Conservation (phyloP, 2,329 filamentous ascomycete genomes). For the Pestalotiopsis sp. region DNA sequence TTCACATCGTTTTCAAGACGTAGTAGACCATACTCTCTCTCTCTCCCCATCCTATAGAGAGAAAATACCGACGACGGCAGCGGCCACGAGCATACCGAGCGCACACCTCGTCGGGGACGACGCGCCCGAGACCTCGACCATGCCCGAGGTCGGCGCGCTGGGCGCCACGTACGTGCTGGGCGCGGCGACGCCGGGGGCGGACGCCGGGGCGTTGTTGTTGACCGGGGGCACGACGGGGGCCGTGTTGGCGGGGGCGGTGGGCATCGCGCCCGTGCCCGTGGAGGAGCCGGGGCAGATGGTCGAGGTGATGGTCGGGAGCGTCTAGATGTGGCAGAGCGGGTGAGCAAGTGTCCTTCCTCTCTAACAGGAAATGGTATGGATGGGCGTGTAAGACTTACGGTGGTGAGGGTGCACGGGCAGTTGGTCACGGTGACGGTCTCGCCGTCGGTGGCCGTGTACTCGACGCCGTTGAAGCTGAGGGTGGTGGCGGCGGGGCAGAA, state of each 20-base stretch:
- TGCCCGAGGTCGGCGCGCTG: not conserved
- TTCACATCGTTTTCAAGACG: too few relatives aligned
- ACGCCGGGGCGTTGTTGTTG: not conserved
- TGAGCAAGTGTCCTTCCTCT: not conserved
- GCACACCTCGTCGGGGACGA: not conserved
- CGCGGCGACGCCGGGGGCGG: not conserved
- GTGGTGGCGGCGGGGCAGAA: slow-evolving; percentile 51
- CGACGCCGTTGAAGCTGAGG: slow-evolving; percentile 51
- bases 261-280: not conserved
- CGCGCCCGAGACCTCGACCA: not conserved
- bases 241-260: not conserved
- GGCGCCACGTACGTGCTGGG: not conserved
- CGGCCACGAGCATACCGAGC: too few relatives aligned
- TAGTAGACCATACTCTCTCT: too few relatives aligned
- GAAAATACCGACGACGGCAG: too few relatives aligned
- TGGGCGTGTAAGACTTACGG: slow-evolving; percentile 21
- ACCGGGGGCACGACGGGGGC: not conserved
- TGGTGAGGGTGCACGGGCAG: slow-evolving; percentile 52
- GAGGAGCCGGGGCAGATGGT: not conserved
- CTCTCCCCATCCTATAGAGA: too few relatives aligned
- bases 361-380: not conserved
- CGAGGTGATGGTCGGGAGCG: slow-evolving; percentile 12
- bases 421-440: slow-evolving; percentile 57
- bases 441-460: slow-evolving; percentile 57
- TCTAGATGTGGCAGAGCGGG: not conserved